These are phyloP conservation scores for Flammula alnicola DNA, from an alignment of 1,284 basidiomycete species.

Conservation along the genomic window DNA sequence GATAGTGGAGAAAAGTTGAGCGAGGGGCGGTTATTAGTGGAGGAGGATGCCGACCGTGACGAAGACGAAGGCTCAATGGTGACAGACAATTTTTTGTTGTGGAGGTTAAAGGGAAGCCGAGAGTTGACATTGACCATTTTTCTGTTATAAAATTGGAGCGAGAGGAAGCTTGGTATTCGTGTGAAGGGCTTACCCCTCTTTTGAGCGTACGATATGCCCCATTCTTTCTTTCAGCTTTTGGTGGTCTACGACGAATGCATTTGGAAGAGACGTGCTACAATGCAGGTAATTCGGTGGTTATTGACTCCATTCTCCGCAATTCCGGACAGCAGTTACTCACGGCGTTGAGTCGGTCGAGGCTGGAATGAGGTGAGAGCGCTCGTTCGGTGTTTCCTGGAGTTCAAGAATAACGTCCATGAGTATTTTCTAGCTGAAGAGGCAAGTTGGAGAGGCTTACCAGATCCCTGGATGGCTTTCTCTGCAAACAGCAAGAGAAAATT, in stretches of 20 bases:
- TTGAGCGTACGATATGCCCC: slow-evolving; percentile 54
- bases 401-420: too few relatives aligned
- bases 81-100: slow-evolving; percentile 42
- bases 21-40: background rate
- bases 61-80: slow-evolving; percentile 35
- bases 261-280: slow-evolving; percentile 5
- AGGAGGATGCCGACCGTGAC: slow-evolving; percentile 15
- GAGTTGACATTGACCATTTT: slow-evolving; percentile 69
- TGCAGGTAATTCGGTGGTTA: background rate
- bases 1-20: background rate
- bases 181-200: slow-evolving; percentile 51
- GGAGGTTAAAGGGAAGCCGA: slow-evolving; percentile 60
- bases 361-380: slow-evolving; percentile 4
- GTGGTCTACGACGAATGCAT: slow-evolving; percentile 41
- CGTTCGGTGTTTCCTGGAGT: background rate
- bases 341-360: background rate
- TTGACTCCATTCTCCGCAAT: too few relatives aligned
- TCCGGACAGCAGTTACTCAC: too few relatives aligned
- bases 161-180: slow-evolving; percentile 7
- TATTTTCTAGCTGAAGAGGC: too few relatives aligned
- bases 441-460: too few relatives aligned
- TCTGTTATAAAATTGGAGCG: slow-evolving; percentile 33
- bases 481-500: too few relatives aligned
- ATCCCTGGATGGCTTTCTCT: too few relatives aligned
- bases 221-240: slow-evolving; percentile 56